Evolutionary conservation across 2,329 filamentous ascomycete genomes (phyloP), one percentile per base, ranked within the genome.

Genomic region (Ambrosiella xylebori): DNA sequence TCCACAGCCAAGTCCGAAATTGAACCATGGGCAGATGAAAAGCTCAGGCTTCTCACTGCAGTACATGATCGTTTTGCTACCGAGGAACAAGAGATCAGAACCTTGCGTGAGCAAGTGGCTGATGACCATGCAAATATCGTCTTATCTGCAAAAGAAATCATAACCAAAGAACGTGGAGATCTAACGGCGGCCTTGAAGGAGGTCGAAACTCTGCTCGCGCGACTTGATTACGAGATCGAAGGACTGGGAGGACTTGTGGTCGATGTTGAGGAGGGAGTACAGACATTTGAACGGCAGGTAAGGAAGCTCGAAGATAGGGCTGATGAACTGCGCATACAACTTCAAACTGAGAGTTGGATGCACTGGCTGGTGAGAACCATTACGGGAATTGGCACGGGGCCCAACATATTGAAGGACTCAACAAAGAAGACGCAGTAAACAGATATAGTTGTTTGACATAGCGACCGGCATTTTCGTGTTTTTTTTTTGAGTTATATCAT

Each of bases 161-260:
- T 95, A 8, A 75, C 76, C 0, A 80, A 84, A 53, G 86, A 94
- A 69, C 79, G 83, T 45, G 75, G 76, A 19, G 76, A 78, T 56
- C 73, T 95, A 41, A 79, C 78, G 3, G 87, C 93, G 66, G 77
- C 78, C 13, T 74, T 89, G 61, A 85, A 85, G 67, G 86, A 93
- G 62, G 76, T 96, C 12, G 89, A 95, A 67, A 79, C 85, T 19
- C 73, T 94, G 44, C 81, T 85, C 2, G 88, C 88, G 17, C 90
- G 90, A 69, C 75, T 97, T 58, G 90, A 97, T 65, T 97, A 97
- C 69, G 91, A 96, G 72, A 84, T 96, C 61, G 80, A 85, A 61
- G 81, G 82, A 13, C 73, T 97, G n/a, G 76, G 82, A 54, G 81
- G 83, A 53, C 88, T 88, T 65, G 84, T 95, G 8, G 78, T 86